These are phyloP conservation scores for Pichia occidentalis DNA, from an alignment of 805 yeast genomes.

Conservation along the genomic window DNA sequence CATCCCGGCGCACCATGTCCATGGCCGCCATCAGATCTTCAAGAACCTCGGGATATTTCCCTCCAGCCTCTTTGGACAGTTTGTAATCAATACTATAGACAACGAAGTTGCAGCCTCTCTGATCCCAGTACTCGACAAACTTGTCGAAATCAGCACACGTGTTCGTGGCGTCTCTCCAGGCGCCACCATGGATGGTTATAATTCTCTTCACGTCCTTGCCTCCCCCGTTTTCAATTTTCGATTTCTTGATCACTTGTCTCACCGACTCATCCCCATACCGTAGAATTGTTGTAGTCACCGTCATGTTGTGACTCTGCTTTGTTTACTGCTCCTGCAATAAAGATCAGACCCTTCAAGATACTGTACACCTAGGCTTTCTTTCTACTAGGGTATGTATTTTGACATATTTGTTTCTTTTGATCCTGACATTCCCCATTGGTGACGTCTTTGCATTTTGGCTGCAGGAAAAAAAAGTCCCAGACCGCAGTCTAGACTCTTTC, in stretches of 20 bases:
- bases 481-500: too few relatives aligned
- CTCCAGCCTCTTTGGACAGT: constrained; percentile 46
- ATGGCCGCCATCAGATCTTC: constrained; percentile 48
- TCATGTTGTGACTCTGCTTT: neutral
- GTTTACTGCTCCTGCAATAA: too few relatives aligned
- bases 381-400: too few relatives aligned
- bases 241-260: constrained; percentile 10
- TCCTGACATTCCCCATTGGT: too few relatives aligned
- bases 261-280: constrained; percentile 8
- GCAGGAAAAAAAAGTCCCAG: too few relatives aligned
- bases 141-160: constrained; percentile 49
- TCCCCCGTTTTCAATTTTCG: neutral
- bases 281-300: neutral
- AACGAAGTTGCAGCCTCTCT: neutral
- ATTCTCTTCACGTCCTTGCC: neutral
- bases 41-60: constrained; percentile 53
- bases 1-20: constrained; percentile 16
- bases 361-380: too few relatives aligned
- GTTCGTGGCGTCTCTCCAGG: constrained; percentile 70
- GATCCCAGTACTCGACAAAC: constrained; percentile 16
- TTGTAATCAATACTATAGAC: constrained; percentile 54
- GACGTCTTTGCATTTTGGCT: too few relatives aligned
- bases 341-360: too few relatives aligned
- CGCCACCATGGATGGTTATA: constrained; percentile 72
- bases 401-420: too few relatives aligned